phyloP scores from a whole-genome alignment of 352 stramenopile species.

The Phytophthora rubi region DNA sequence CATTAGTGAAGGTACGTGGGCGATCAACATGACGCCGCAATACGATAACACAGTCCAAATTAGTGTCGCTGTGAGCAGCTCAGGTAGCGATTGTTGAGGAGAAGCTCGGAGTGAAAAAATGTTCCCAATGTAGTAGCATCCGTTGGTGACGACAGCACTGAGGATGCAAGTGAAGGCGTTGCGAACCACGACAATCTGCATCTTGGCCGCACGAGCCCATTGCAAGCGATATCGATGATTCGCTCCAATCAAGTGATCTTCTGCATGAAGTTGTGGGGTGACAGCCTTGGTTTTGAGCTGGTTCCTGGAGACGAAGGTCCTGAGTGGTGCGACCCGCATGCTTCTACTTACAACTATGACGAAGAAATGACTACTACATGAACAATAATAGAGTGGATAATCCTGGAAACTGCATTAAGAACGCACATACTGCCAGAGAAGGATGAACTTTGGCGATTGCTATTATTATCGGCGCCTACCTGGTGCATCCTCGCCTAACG shows the following conservation, averaged over 20 bases:
- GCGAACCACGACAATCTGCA: neutral
- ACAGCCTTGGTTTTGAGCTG: neutral
- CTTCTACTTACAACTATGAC: neutral
- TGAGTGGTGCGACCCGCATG: neutral
- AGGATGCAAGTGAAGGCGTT: conserved; percentile 4
- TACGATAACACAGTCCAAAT: neutral
- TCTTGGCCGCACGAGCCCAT: neutral
- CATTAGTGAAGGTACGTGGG: conserved; percentile 18
- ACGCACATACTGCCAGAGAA: neutral
- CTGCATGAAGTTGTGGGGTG: neutral
- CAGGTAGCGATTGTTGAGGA: neutral
- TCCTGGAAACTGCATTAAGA: neutral
- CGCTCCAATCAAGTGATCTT: neutral
- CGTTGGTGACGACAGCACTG: neutral
- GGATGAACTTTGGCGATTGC: conserved; percentile 1
- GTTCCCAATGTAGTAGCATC: neutral
- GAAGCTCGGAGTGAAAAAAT: conserved; percentile 2
- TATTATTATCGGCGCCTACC: conserved; percentile 3
- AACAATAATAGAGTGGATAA: neutral
- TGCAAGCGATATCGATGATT: neutral
- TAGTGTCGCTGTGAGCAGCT: neutral
- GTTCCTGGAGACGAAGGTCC: neutral
- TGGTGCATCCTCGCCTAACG: conserved; percentile 7
- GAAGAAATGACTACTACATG: neutral
- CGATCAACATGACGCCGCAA: neutral